Evolutionary conservation across 2,329 filamentous ascomycete genomes (phyloP), one percentile per base, ranked within the genome.

Genomic region (Diaporthe humulicola): DNA sequence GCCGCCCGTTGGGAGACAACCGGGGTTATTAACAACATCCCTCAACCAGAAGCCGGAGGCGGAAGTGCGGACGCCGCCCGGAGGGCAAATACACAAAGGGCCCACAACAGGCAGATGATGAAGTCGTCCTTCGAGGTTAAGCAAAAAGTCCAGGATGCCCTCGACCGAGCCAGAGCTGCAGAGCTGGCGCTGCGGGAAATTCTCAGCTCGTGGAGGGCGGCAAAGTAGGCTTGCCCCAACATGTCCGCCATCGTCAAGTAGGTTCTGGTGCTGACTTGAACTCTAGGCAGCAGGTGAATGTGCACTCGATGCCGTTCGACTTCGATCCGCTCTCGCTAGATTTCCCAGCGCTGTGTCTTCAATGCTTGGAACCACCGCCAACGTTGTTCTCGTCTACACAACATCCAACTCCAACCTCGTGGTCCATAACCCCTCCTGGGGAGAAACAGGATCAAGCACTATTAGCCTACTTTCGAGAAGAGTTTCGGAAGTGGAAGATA

Each of bases 301-400:
- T 87, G 77, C 85, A 85, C 70, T 89, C 89, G 12, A 86, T 87
- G 78, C 90, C 91, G 3, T 93, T 93, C 79, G 94, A 96, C 77
- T 97, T 98, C 84, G 94, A 98, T 78, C 93, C 96, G 45, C 90
- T 96, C 76, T 89, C 93, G 7, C 91, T 98, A 81, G 95, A 95
- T 75, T 98, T 98, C 80, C 95, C 96, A 9, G 92, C 94, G 9
- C 89, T 98, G 54, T 95, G 93, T 48, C 90, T 98, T 15, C 94
- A 93, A 77, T 93, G 96, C 78, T 90, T 98, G 1, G 91, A 93
- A 48, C 89, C 94, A 14, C 95, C 96, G 4, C 92, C 94, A 5
- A 97, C 95, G 0, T 87, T 98, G 9, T 96, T 96, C 85, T 93
- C 94, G 14, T 90, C 93, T 0, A 94, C 93, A 9, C 95, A 95